A percentile compares a stretch with the other conserved stretches of the same genome.
Conservation (phyloP, 192 early-diverging fungal species). For the Linnemannia zychae region DNA sequence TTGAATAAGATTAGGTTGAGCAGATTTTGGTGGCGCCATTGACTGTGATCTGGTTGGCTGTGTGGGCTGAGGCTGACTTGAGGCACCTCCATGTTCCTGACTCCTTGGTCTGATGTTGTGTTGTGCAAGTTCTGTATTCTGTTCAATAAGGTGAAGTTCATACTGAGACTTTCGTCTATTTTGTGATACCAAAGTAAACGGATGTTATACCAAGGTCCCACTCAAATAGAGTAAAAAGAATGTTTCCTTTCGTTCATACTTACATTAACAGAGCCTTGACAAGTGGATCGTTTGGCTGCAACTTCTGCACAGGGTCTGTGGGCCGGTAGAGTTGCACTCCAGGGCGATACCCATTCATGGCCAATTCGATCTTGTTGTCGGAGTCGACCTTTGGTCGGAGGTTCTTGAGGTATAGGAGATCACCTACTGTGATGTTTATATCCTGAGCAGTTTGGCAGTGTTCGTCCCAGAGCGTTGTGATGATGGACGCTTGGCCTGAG, state of each 20-base stretch:
- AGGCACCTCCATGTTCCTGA: not conserved
- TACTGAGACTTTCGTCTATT: not conserved
- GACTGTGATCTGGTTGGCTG: no score
- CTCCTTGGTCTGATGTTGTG: not conserved
- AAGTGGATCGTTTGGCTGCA: slow-evolving; percentile 3
- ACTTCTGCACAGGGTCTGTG: slow-evolving; percentile 4
- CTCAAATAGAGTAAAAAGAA: no score
- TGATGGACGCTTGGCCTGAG: slow-evolving; percentile 18
- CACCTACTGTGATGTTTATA: slow-evolving; percentile 4
- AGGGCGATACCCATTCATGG: slow-evolving; percentile 15
- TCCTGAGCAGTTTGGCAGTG: not conserved
- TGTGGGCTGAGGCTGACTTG: no score
- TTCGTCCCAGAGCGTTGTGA: slow-evolving; percentile 50
- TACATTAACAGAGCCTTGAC: slow-evolving; percentile 8
- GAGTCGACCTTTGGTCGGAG: slow-evolving; percentile 13
- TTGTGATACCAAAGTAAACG: not conserved
- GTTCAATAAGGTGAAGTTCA: not conserved
- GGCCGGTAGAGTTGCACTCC: not conserved
- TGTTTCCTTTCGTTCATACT: not conserved
- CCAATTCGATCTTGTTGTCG: slow-evolving; percentile 17
- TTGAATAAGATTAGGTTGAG: no score
- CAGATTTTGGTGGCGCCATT: no score
- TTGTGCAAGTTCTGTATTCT: not conserved
- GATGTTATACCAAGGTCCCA: no score
- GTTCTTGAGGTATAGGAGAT: slow-evolving; percentile 31